Base-by-base conservation (phyloP, 2,329 filamentous ascomycete genomes). In the Pseudogymnoascus sp. region DNA sequence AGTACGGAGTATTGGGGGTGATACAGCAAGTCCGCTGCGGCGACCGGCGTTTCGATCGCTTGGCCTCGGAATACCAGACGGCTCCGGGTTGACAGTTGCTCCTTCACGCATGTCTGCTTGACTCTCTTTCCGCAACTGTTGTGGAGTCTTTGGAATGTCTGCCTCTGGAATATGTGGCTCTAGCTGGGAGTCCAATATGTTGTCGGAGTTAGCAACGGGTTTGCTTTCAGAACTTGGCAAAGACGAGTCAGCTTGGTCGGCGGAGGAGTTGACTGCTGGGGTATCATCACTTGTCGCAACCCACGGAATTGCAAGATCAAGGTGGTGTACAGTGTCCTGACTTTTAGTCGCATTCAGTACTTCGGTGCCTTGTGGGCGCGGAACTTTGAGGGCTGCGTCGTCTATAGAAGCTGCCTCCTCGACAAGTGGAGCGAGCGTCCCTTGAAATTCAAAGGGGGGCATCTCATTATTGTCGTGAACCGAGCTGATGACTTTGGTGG, bases 271-370 rank as follows among this genome's bases (percentile, higher is more conserved):
- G n/a, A 21, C n/a, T 21, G 51, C n/a, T 5, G n/a, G 51, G 10
- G 51, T 11, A 57, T 18, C 51, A 36, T 57, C 29, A 21, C 7
- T 7, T 34, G 29, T 36, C 16, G n/a, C 51, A 36, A 36, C 51
- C 51, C 64, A 67, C 8, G 67, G 63, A 57, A 85, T 74, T 18
- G 83, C 84, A 57, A 87, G 77, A 72, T 88, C 85, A 8, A 88
- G 76, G 73, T 86, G 85, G 47, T 81, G 81, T 16, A 86, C 79
- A 64, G 51, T 21, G 34, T 57, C 51, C 14, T 57, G 51, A 34
- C 51, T 57, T 21, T 34, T 57, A 34, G 29, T 36, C 10, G 29
- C 29, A 26, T 21, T 57, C 29, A 34, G 51, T 57, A 10, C 51
- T 57, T 57, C 51, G 6, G 51, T 57, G 29, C 14, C 7, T 57